These are phyloP conservation scores for Lyophyllum semitale DNA, from an alignment of 768 basidiomycete genomes.

Conservation along the genomic window DNA sequence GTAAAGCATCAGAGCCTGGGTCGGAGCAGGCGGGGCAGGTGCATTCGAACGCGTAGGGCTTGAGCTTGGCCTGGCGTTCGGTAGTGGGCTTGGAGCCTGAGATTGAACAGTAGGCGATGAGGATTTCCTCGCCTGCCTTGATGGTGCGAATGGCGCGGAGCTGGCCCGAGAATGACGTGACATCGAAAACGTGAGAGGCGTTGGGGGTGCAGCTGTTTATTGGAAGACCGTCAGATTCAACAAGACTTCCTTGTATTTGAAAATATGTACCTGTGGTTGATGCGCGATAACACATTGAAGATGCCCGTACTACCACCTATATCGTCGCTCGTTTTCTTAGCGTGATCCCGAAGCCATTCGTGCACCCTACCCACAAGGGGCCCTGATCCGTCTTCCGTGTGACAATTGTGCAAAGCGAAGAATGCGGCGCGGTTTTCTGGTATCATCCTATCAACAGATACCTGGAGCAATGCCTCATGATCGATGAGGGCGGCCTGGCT, in stretches of 20 bases:
- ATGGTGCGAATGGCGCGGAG: constrained; percentile 30
- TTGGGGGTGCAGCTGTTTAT: constrained; percentile 26
- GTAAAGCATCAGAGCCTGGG: constrained; percentile 15
- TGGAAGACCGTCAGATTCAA: no score
- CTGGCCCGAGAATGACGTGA: constrained; percentile 27
- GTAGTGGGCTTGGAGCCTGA: constrained; percentile 9
- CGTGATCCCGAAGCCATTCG: constrained; percentile 24
- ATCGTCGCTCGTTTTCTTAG: no score
- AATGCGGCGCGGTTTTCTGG: constrained; percentile 22
- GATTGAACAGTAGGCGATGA: constrained; percentile 25
- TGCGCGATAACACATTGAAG: not conserved
- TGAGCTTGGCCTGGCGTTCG: constrained; percentile 25
- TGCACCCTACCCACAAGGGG: constrained; percentile 29
- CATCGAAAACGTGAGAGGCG: constrained; percentile 18
- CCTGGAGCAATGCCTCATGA: constrained; percentile 14
- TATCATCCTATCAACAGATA: constrained; percentile 13
- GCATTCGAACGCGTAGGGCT: constrained; percentile 33
- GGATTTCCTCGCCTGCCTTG: constrained; percentile 32
- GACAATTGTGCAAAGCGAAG: constrained; percentile 25
- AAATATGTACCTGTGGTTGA: constrained; percentile 5
- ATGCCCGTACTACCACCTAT: no score
- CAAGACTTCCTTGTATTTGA: no score
- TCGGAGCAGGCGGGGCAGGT: constrained; percentile 27
- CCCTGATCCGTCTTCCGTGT: no score
- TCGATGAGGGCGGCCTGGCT: constrained; percentile 4